Evolutionary conservation across 2,329 filamentous ascomycete species (phyloP).

Genomic region (Aspergillus awamori): DNA sequence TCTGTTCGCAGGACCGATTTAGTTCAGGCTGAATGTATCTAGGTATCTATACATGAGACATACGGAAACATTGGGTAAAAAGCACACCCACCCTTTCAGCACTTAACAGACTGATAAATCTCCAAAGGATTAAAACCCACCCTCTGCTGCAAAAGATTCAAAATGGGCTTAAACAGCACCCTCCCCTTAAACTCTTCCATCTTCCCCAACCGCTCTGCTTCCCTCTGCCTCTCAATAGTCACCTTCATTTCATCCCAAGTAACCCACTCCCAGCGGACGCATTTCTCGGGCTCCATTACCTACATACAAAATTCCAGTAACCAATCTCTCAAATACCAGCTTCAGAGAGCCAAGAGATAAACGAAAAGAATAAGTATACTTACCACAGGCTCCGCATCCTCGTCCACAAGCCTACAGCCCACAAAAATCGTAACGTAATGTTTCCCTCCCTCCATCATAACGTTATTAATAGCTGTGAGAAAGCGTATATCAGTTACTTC

Average conservation of each 20-base stretch:
- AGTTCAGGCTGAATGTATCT: too few relatives aligned
- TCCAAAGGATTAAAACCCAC: not conserved
- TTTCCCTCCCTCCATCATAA: conserved; percentile 60
- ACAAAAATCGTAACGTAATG: conserved; percentile 78
- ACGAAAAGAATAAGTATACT: conserved; percentile 25
- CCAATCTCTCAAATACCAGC: not conserved
- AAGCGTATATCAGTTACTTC: conserved; percentile 57
- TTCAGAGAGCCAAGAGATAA: not conserved
- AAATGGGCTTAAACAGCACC: not conserved
- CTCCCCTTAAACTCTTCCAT: not conserved
- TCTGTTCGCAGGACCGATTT: too few relatives aligned
- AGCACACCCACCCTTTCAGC: too few relatives aligned
- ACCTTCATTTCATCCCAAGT: not conserved
- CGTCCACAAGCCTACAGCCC: conserved; percentile 53
- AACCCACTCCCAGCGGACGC: not conserved
- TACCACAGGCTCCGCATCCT: conserved; percentile 57
- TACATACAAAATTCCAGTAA: not conserved
- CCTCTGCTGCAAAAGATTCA: not conserved
- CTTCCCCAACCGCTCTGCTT: not conserved
- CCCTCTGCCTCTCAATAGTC: not conserved
- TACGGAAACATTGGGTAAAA: too few relatives aligned
- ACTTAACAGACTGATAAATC: not conserved
- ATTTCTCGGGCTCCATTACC: conserved; percentile 4
- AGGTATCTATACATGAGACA: too few relatives aligned
- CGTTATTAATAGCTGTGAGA: conserved; percentile 65